Base-by-base conservation (phyloP, 1,284 basidiomycete genomes). In the Rugosomyces carneus region DNA sequence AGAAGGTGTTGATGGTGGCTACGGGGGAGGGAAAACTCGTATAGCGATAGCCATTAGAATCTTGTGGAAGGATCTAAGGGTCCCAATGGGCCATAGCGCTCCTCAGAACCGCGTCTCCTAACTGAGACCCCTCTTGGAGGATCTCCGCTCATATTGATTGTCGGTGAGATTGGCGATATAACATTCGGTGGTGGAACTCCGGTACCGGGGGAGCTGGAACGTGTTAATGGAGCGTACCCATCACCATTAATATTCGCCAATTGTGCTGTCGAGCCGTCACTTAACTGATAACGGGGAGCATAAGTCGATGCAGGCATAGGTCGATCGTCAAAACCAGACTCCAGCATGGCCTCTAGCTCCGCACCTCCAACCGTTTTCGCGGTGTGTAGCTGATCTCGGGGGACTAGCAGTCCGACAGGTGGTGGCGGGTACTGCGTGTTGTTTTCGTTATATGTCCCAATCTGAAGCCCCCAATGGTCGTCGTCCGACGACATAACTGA, bases 381-480 rank as follows among this genome's bases (percentile, higher is more conserved):
- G 21, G 71, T 71, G 13, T 71, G 69, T 16, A 78, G 57, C 1
- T 64, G 58, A 34, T 67, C 64, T 27, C 74, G 65, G 7, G 75
- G 69, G 6, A 75, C 47, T 24, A 72, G 65, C 2, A 93, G 71
- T 1, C 76, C 86, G n/a, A 81, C 71, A 8, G 93, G 91, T 0
- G 93, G 92, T 3, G 89, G 89, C 24, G 89, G 83, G 57, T 84
- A 93, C 51, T 81, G 74, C 0, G 76, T 56, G 57, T 81, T 79
- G 61, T 89, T 74, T 65, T 96, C 93, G 64, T 94, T 92, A 69
- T 96, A 97, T 21, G 75, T 82, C 9, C 89, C 87, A 48, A 91
- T 87, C 61, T 91, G 87, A 7, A 75, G 66, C 2, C 89, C 92
- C 93, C 93, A 98, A 37, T 89, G 81, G 62, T 99, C 95, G 35